Conservation (phyloP, 1,139 yeast genomes). For the Protomyces macrosporus region DNA sequence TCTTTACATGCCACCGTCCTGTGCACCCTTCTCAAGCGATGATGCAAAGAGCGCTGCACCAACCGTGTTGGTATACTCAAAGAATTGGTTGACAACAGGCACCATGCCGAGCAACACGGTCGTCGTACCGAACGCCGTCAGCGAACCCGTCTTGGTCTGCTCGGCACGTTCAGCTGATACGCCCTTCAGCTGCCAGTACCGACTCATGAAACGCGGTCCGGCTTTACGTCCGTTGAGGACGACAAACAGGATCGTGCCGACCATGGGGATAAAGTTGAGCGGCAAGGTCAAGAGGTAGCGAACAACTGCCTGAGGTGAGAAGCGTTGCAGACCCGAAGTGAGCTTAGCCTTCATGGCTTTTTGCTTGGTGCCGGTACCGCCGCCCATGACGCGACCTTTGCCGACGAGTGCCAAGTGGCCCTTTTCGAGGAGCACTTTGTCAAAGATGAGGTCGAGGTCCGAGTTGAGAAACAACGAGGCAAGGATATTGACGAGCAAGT, state of each 20-base stretch:
- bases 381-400: conserved; percentile 3
- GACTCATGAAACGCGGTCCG: conserved; percentile 11
- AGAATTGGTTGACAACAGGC: conserved; percentile 17
- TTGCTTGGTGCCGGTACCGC: background rate
- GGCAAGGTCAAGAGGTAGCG: conserved; percentile 23
- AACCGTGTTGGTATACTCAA: conserved; percentile 15
- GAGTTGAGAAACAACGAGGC: background rate
- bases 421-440: conserved; percentile 16
- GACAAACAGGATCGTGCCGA: conserved; percentile 22
- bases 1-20: background rate
- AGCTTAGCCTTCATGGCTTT: conserved; percentile 18
- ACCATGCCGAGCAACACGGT: conserved; percentile 19
- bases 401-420: conserved; percentile 18
- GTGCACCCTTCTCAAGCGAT: conserved; percentile 53
- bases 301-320: conserved; percentile 15
- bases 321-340: conserved; percentile 2
- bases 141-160: conserved; percentile 1
- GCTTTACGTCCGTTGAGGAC: conserved; percentile 18
- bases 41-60: conserved; percentile 36
- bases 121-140: conserved; percentile 18
- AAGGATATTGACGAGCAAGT: conserved; percentile 7
- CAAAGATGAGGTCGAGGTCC: conserved; percentile 12
- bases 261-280: conserved; percentile 23
- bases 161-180: conserved; percentile 11
- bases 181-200: conserved; percentile 14